phyloP scores from a whole-genome alignment of 2,329 filamentous ascomycete species.

The Arthrobotrys entomopaga region DNA sequence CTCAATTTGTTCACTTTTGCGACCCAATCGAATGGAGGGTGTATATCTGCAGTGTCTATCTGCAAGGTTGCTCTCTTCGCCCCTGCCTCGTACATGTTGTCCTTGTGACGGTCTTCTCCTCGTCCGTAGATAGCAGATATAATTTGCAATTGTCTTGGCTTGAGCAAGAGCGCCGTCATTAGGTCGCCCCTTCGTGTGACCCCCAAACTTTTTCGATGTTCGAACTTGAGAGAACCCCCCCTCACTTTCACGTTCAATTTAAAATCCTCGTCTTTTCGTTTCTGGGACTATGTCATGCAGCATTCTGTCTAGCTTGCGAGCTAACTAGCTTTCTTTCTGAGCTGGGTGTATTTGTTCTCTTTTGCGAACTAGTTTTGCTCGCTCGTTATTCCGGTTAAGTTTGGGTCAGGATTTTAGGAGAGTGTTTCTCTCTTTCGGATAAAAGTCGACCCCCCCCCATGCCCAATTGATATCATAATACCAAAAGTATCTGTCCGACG shows the following conservation, averaged over 20 bases:
- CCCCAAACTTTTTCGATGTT: constrained; percentile 23
- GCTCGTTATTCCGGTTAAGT: constrained; percentile 13
- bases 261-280: constrained; percentile 21
- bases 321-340: background rate
- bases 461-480: background rate
- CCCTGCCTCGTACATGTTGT: constrained; percentile 29
- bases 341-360: background rate
- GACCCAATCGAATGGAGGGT: background rate
- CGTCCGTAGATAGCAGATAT: constrained; percentile 8
- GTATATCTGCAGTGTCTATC: background rate
- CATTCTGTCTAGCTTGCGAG: background rate
- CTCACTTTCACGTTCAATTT: constrained; percentile 5
- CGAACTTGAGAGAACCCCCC: too few relatives aligned
- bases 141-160: background rate
- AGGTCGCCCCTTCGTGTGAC: background rate
- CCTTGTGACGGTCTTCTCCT: background rate
- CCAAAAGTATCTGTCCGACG: background rate
- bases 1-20: background rate
- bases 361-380: background rate
- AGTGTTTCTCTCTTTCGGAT: constrained; percentile 23
- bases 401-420: background rate
- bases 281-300: constrained; percentile 16
- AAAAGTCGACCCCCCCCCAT: background rate
- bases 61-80: constrained; percentile 19
- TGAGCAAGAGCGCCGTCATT: background rate